These are phyloP conservation scores for Thermothelomyces thermophilus DNA, from an alignment of 2,329 filamentous ascomycete genomes.

Conservation along the genomic window DNA sequence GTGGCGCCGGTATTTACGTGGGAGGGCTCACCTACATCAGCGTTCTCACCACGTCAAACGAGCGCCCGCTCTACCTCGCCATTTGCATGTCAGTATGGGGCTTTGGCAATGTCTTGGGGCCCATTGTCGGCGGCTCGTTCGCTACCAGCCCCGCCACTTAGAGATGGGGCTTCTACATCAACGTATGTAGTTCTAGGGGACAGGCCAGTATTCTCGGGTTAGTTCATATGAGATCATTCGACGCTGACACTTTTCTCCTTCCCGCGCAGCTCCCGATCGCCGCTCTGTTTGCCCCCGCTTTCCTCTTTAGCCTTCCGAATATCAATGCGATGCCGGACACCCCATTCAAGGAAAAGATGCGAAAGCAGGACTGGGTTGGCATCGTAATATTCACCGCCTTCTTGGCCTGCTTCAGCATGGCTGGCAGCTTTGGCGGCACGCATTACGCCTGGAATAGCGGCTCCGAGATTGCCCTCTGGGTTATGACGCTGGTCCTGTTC, in stretches of 20 bases:
- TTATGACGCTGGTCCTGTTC: slow-evolving; percentile 31
- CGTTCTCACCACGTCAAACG: neutral
- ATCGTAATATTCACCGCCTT: slow-evolving; percentile 29
- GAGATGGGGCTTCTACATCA: slow-evolving; percentile 44
- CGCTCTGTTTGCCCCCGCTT: slow-evolving; percentile 37
- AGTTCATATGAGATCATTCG: too few relatives aligned
- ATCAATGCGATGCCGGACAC: slow-evolving; percentile 39
- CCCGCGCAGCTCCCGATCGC: slow-evolving; percentile 30
- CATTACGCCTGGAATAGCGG: slow-evolving; percentile 19
- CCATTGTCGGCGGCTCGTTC: slow-evolving; percentile 32
- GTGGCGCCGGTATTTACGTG: slow-evolving; percentile 29
- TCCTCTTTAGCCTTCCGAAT: slow-evolving; percentile 31
- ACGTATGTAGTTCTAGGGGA: slow-evolving; percentile 34
- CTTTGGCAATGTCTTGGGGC: slow-evolving; percentile 32
- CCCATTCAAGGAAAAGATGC: slow-evolving; percentile 21
- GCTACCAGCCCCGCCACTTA: slow-evolving; percentile 29
- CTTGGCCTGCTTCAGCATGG: neutral
- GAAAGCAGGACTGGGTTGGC: neutral
- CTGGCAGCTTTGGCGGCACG: neutral
- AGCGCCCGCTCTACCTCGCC: neutral
- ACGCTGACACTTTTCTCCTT: too few relatives aligned
- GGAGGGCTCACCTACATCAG: slow-evolving; percentile 23
- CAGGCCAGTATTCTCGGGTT: too few relatives aligned
- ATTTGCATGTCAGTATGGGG: slow-evolving; percentile 25
- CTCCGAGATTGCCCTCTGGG: slow-evolving; percentile 33